These are phyloP conservation scores for Acanthamoeba lenticulata DNA, from an alignment of 208 protist species.

Conservation along the genomic window DNA sequence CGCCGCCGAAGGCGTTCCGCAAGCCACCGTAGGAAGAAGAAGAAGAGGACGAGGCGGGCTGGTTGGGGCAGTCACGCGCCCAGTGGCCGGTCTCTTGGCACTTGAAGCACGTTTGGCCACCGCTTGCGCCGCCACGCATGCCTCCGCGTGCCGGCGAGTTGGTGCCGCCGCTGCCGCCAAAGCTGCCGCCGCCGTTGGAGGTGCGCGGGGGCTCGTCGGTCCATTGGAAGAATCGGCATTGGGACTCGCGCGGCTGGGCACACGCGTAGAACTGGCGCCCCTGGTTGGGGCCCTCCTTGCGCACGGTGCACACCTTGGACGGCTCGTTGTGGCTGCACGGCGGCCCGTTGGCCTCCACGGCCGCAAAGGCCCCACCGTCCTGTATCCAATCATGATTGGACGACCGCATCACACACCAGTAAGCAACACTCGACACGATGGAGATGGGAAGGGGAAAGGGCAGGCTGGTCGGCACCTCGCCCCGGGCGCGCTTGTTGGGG, in stretches of 20 bases:
- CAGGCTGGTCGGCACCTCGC: background rate
- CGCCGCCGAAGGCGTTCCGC: background rate
- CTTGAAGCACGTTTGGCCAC: too few relatives aligned
- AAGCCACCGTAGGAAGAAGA: background rate
- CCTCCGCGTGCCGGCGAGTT: background rate
- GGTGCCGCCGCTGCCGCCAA: background rate
- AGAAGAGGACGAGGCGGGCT: too few relatives aligned
- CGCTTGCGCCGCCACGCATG: too few relatives aligned
- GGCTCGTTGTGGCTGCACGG: background rate
- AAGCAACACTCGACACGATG: background rate
- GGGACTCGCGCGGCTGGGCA: background rate
- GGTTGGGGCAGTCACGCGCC: too few relatives aligned
- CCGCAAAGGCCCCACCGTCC: background rate
- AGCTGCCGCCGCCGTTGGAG: background rate
- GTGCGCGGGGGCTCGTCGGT: background rate
- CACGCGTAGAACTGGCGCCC: slow-evolving; percentile 13
- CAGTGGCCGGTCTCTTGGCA: too few relatives aligned
- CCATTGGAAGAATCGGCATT: slow-evolving; percentile 29
- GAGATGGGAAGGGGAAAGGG: background rate
- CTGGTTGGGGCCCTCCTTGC: slow-evolving; percentile 52
- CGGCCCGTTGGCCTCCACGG: background rate
- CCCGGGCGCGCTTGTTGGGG: background rate
- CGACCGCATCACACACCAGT: too few relatives aligned
- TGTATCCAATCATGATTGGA: too few relatives aligned
- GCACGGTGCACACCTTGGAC: slow-evolving; percentile 14